These are phyloP conservation scores for Fusarium sp. DNA, from an alignment of 2,329 filamentous ascomycete genomes.

Conservation along the genomic window DNA sequence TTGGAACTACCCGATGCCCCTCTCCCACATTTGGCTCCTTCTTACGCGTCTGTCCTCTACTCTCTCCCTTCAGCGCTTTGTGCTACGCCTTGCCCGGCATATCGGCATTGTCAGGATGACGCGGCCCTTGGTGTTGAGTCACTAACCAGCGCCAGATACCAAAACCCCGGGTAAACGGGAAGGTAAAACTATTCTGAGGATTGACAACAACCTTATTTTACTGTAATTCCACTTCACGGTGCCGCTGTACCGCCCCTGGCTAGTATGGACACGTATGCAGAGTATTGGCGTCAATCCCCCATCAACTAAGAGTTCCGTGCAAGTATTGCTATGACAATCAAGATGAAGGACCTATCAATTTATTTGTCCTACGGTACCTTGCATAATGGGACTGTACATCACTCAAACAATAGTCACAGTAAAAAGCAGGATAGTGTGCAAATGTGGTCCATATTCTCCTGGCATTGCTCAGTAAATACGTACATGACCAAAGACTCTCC, in stretches of 20 bases:
- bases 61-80: not conserved
- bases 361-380: not conserved
- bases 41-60: conserved; percentile 7
- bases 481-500: conserved; percentile 27
- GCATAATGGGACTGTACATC: conserved; percentile 18
- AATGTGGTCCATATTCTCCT: conserved; percentile 28
- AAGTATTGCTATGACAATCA: too few species aligned
- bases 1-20: not conserved
- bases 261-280: conserved; percentile 16
- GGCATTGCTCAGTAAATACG: conserved; percentile 38
- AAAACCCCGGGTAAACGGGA: conserved; percentile 24
- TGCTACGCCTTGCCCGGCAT: conserved; percentile 33
- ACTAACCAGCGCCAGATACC: conserved; percentile 33
- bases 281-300: not conserved
- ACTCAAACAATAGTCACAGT: conserved; percentile 8
- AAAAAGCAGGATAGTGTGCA: not conserved
- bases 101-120: conserved; percentile 44
- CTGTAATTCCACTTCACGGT: conserved; percentile 18
- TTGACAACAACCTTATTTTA: conserved; percentile 26
- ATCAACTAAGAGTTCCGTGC: not conserved
- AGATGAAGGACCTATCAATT: too few species aligned
- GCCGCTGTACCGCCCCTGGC: conserved; percentile 19
- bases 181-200: conserved; percentile 11
- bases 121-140: conserved; percentile 34
- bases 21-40: not conserved